A percentile compares a stretch with the other conserved stretches of the same genome.
Evolutionary conservation across 2,329 filamentous ascomycete genomes (phyloP).

Genomic region (Penicillium sp.): DNA sequence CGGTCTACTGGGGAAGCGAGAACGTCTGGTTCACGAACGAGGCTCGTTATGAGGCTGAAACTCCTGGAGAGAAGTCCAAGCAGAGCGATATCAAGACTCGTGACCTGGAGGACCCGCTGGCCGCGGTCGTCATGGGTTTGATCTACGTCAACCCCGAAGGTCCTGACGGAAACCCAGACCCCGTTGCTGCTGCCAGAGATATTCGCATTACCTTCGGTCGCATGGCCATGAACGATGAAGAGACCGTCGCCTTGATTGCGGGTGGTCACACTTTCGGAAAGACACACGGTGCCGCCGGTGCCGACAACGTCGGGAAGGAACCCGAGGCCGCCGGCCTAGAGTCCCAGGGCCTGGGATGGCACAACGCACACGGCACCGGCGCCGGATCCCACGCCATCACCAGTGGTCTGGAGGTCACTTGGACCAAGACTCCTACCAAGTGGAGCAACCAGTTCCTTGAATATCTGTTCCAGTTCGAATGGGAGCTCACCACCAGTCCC

Average conservation of each 20-base stretch:
- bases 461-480: conserved; percentile 77
- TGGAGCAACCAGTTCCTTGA: conserved; percentile 76
- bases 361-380: conserved; percentile 64
- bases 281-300: conserved; percentile 71
- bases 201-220: conserved; percentile 74
- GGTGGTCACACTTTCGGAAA: conserved; percentile 80
- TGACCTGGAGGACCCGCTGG: conserved; percentile 69
- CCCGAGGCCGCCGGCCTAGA: conserved; percentile 67
- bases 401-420: conserved; percentile 75
- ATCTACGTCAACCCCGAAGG: conserved; percentile 84
- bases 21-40: conserved; percentile 68
- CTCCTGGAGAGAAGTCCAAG: conserved; percentile 44
- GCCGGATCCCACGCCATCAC: conserved; percentile 75
- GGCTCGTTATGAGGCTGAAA: conserved; percentile 63
- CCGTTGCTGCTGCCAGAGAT: conserved; percentile 67
- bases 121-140: conserved; percentile 71
- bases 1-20: conserved; percentile 76
- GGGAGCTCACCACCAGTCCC: conserved; percentile 74
- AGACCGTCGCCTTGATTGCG: conserved; percentile 77
- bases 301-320: conserved; percentile 66
- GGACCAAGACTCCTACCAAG: conserved; percentile 74
- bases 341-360: conserved; percentile 73
- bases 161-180: conserved; percentile 71
- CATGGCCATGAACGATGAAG: conserved; percentile 83
- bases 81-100: conserved; percentile 57